phyloP scores from a whole-genome alignment of 768 basidiomycete species.

The Chalciporus sphaerocephalus region DNA sequence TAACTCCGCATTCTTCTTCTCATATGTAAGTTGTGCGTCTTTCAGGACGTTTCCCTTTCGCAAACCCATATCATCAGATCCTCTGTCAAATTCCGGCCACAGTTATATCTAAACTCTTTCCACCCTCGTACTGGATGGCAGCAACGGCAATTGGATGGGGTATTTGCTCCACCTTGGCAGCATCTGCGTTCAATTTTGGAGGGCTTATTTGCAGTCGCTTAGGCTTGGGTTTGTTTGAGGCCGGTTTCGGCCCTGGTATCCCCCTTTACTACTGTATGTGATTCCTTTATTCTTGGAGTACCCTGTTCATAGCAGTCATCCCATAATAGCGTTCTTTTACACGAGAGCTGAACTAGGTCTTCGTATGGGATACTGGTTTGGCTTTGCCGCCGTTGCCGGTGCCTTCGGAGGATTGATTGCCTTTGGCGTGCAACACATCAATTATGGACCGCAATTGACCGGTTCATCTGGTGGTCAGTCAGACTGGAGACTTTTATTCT shows the following conservation, averaged over 20 bases:
- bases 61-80: constrained; percentile 41
- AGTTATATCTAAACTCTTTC: constrained; percentile 60
- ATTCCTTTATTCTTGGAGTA: neutral
- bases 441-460: constrained; percentile 29
- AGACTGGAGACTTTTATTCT: constrained; percentile 48
- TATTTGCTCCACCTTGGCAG: constrained; percentile 64
- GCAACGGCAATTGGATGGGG: constrained; percentile 70
- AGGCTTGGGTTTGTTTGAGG: constrained; percentile 72
- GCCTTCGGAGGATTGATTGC: constrained; percentile 85
- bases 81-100: constrained; percentile 66
- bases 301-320: neutral
- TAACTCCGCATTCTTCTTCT: constrained; percentile 73
- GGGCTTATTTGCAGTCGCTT: constrained; percentile 57
- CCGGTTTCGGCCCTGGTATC: constrained; percentile 72
- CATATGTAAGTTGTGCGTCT: constrained; percentile 50
- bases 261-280: constrained; percentile 72
- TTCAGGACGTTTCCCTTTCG: neutral
- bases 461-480: constrained; percentile 29
- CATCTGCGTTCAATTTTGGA: constrained; percentile 56
- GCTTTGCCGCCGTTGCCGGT: constrained; percentile 78
- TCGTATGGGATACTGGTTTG: constrained; percentile 79
- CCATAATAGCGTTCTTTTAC: constrained; percentile 64
- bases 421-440: constrained; percentile 72
- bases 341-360: constrained; percentile 71
- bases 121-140: constrained; percentile 66